Evolutionary conservation across 352 stramenopile genomes (phyloP).

Genomic region (Halophytophthora batemanensis): DNA sequence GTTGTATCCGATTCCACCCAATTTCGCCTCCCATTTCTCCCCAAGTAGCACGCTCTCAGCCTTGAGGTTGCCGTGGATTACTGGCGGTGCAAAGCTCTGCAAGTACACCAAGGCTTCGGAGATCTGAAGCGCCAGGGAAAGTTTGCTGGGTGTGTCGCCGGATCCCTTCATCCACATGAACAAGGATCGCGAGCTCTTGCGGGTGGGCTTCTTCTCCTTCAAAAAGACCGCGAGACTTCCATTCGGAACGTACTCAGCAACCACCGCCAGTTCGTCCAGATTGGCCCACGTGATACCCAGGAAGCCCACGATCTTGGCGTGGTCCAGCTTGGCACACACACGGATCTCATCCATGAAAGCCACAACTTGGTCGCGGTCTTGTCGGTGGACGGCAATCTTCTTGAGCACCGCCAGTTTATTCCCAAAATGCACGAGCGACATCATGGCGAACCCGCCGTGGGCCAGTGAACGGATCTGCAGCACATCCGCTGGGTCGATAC

Average conservation of each 20-base stretch:
- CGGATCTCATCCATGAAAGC: slow-evolving; percentile 73
- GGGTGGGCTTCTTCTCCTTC: slow-evolving; percentile 36
- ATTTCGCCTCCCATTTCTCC: slow-evolving; percentile 45
- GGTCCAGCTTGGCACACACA: slow-evolving; percentile 46
- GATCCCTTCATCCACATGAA: slow-evolving; percentile 35
- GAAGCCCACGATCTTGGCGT: slow-evolving; percentile 56
- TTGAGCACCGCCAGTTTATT: slow-evolving; percentile 42
- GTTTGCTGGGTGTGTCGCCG: slow-evolving; percentile 29
- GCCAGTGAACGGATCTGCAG: slow-evolving; percentile 36
- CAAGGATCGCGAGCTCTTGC: slow-evolving; percentile 13
- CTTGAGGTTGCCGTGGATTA: slow-evolving; percentile 59
- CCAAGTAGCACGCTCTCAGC: slow-evolving; percentile 62
- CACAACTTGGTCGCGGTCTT: slow-evolving; percentile 25
- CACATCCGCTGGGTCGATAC: slow-evolving; percentile 34
- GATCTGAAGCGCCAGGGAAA: slow-evolving; percentile 53
- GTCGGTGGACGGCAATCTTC: slow-evolving; percentile 24
- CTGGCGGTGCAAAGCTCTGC: slow-evolving; percentile 57
- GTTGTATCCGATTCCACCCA: slow-evolving; percentile 54
- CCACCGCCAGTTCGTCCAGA: slow-evolving; percentile 46
- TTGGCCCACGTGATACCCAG: slow-evolving; percentile 58
- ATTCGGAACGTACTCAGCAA: slow-evolving; percentile 59
- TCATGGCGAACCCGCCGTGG: slow-evolving; percentile 34
- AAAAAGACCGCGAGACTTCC: slow-evolving; percentile 30
- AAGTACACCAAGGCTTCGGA: slow-evolving; percentile 59
- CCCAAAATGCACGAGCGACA: slow-evolving; percentile 29